Conservation (phyloP, 164 flowering plant species). For the Aristolochia fimbriata region DNA sequence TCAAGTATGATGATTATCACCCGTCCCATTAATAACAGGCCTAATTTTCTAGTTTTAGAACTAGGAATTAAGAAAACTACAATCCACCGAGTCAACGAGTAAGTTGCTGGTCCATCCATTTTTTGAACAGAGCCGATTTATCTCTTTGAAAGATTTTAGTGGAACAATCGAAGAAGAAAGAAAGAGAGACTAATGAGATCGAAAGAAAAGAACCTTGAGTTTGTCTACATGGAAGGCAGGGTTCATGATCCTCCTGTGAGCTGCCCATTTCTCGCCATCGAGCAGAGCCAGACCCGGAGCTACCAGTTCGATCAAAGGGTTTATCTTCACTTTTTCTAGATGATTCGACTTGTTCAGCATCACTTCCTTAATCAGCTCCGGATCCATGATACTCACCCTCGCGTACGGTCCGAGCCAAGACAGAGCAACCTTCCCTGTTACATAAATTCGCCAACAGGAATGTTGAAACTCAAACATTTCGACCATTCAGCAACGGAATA, state of each 20-base stretch:
- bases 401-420: slow-evolving; percentile 34
- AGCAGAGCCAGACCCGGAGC: slow-evolving; percentile 17
- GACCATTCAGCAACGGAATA: not conserved
- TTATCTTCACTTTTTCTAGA: slow-evolving; percentile 13
- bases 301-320: slow-evolving; percentile 16
- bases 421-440: slow-evolving; percentile 16
- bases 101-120: too few species aligned
- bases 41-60: too few species aligned
- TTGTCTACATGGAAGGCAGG: slow-evolving; percentile 40
- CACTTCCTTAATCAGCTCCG: slow-evolving; percentile 24
- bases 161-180: too few species aligned
- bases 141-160: too few species aligned
- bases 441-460: not conserved
- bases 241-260: slow-evolving; percentile 30
- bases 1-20: too few species aligned
- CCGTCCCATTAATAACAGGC: too few species aligned
- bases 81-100: too few species aligned
- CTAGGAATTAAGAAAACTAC: too few species aligned
- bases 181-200: too few species aligned
- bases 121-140: too few species aligned
- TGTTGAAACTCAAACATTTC: not conserved
- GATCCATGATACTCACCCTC: slow-evolving; percentile 26
- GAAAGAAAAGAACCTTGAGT: slow-evolving; percentile 24
- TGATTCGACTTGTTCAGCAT: slow-evolving; percentile 13
- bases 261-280: slow-evolving; percentile 40